Percentiles rank a stretch among this genome's conserved stretches.
These are phyloP conservation scores for Ramularia endophylla DNA, from an alignment of 2,329 filamentous ascomycete genomes.

Conservation along the genomic window DNA sequence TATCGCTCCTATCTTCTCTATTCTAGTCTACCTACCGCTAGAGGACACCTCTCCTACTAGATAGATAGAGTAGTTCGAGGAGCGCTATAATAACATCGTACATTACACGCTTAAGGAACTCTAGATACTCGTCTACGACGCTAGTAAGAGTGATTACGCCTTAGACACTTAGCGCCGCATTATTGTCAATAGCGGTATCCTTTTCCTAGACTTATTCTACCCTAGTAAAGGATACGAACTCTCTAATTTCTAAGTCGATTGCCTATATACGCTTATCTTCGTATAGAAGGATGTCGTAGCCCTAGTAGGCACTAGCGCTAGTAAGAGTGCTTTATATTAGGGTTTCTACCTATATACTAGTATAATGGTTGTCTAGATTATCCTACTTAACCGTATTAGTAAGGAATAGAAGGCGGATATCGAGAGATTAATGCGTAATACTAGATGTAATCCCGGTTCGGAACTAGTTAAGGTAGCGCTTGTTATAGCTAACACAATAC, in stretches of 20 bases:
- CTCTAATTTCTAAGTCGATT: neutral
- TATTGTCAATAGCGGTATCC: neutral
- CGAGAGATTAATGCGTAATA: neutral
- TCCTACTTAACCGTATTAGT: neutral
- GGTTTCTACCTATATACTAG: neutral
- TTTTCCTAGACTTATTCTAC: neutral
- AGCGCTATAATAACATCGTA: neutral
- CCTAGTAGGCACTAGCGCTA: neutral
- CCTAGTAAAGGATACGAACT: slow-evolving; percentile 1
- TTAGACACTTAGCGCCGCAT: neutral
- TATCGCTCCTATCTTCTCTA: no score
- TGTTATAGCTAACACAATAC: neutral
- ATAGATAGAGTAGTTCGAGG: neutral
- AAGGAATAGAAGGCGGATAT: neutral
- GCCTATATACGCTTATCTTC: slow-evolving; percentile 1
- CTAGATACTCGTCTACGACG: neutral
- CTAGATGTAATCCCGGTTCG: neutral
- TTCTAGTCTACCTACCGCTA: neutral
- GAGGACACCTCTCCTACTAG: neutral
- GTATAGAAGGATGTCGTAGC: neutral
- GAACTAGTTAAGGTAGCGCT: neutral
- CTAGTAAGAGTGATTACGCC: neutral
- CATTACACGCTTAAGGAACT: neutral
- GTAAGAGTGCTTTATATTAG: neutral
- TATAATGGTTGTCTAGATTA: neutral